Evolutionary conservation across 352 stramenopile species (phyloP).

Genomic region (Thalassiosira hispida): DNA sequence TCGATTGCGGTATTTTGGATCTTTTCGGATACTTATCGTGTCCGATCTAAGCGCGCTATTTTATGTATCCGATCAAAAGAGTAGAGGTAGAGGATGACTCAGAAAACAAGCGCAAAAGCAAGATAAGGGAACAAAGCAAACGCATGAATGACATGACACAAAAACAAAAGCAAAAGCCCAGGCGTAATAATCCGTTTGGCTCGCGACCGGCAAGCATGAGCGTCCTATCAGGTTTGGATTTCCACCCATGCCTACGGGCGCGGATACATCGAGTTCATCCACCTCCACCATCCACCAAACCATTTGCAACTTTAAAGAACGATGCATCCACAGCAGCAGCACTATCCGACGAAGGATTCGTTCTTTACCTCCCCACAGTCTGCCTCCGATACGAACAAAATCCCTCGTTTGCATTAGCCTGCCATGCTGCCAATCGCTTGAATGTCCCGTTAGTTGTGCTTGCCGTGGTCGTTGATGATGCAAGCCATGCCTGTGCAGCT

Average conservation of each 20-base stretch:
- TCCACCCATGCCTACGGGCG: constrained; percentile 23
- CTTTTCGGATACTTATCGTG: background rate
- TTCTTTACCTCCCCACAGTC: constrained; percentile 72
- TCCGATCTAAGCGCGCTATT: background rate
- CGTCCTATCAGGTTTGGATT: constrained; percentile 10
- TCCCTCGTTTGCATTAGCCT: constrained; percentile 67
- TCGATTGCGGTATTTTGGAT: background rate
- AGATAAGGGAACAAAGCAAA: no score
- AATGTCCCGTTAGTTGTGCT: constrained; percentile 57
- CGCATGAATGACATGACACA: no score
- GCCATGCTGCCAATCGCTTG: constrained; percentile 50
- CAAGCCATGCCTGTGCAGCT: background rate
- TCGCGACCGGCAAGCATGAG: constrained; percentile 1
- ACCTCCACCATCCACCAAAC: background rate
- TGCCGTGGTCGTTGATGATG: constrained; percentile 59
- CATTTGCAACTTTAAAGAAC: background rate
- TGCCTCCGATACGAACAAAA: constrained; percentile 63
- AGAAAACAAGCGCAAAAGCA: no score
- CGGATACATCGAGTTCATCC: constrained; percentile 12
- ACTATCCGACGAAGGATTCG: constrained; percentile 24
- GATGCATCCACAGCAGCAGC: background rate
- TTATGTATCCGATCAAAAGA: background rate
- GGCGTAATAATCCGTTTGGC: background rate
- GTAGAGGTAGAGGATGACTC: no score
- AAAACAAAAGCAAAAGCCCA: no score